These are phyloP conservation scores for Sporothrix protearum DNA, from an alignment of 2,329 filamentous ascomycete genomes.

Conservation along the genomic window DNA sequence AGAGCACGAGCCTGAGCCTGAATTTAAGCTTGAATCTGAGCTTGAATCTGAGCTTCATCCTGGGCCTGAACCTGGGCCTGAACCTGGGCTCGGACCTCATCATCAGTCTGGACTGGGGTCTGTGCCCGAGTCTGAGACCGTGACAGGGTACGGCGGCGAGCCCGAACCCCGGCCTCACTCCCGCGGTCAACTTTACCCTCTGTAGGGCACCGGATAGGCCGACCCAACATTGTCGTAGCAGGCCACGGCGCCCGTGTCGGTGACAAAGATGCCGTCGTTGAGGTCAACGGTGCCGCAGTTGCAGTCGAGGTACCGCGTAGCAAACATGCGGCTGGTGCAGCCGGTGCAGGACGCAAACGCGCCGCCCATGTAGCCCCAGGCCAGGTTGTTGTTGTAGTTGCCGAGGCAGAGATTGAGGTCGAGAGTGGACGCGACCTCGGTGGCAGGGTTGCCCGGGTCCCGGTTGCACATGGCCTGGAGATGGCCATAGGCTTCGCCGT, in stretches of 20 bases:
- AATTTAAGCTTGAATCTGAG: neutral
- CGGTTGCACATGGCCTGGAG: slow-evolving; percentile 19
- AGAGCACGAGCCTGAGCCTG: too few relatives aligned
- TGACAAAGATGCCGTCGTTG: slow-evolving; percentile 21
- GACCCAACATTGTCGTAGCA: slow-evolving; percentile 21
- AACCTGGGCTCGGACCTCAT: neutral
- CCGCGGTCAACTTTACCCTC: neutral
- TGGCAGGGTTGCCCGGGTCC: neutral
- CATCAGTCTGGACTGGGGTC: neutral
- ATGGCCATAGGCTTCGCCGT: slow-evolving; percentile 10
- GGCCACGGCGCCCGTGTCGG: slow-evolving; percentile 6
- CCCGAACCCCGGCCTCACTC: neutral
- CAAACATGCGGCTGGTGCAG: slow-evolving; percentile 18
- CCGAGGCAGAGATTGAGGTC: slow-evolving; percentile 25
- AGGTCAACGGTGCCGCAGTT: slow-evolving; percentile 25
- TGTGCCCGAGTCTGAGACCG: too few relatives aligned
- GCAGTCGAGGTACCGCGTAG: slow-evolving; percentile 22
- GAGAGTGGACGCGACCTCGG: neutral
- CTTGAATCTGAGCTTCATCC: too few relatives aligned
- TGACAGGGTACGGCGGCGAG: too few relatives aligned
- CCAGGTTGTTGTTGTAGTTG: slow-evolving; percentile 25
- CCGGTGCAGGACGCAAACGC: slow-evolving; percentile 23
- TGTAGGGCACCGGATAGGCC: neutral
- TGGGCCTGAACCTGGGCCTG: neutral
- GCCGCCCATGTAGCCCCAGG: slow-evolving; percentile 23